These are phyloP conservation scores for Isoetes engelmannii DNA, from an alignment of 83 land plant species.

Conservation along the genomic window DNA sequence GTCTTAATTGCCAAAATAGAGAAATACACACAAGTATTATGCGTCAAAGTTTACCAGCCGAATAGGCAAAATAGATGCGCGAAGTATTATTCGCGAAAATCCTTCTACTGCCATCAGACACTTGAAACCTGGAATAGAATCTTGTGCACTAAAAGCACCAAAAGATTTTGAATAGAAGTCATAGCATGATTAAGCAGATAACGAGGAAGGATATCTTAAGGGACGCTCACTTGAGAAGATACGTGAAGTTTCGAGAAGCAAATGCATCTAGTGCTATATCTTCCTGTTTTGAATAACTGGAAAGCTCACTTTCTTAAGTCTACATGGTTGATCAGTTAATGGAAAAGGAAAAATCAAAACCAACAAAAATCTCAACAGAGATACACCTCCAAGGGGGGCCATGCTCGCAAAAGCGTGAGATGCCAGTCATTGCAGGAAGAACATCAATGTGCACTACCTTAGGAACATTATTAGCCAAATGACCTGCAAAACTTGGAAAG, in stretches of 20 bases:
- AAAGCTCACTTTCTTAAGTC: background rate
- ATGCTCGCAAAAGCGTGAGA: constrained; percentile 35
- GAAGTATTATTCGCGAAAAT: constrained; percentile 8
- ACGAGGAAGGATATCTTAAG: background rate
- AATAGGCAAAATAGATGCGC: background rate
- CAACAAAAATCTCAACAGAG: background rate
- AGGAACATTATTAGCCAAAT: background rate
- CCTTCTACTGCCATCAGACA: constrained; percentile 17
- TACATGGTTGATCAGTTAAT: background rate
- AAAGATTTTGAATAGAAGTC: background rate
- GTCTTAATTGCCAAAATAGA: background rate
- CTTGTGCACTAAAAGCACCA: constrained; percentile 14
- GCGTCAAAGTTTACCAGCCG: background rate
- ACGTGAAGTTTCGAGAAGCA: constrained; percentile 26
- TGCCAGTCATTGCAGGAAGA: constrained; percentile 45
- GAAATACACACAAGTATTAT: background rate
- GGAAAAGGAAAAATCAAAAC: background rate
- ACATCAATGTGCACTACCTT: constrained; percentile 34
- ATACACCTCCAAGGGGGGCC: constrained; percentile 37
- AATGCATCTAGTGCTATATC: constrained; percentile 13
- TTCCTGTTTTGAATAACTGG: constrained; percentile 38
- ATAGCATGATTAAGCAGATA: no score
- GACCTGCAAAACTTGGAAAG: background rate
- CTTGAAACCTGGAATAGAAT: constrained; percentile 6
- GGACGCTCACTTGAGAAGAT: constrained; percentile 29